These are phyloP conservation scores for Apiotrichum sp. DNA, from an alignment of 1,284 basidiomycete genomes.

Conservation along the genomic window DNA sequence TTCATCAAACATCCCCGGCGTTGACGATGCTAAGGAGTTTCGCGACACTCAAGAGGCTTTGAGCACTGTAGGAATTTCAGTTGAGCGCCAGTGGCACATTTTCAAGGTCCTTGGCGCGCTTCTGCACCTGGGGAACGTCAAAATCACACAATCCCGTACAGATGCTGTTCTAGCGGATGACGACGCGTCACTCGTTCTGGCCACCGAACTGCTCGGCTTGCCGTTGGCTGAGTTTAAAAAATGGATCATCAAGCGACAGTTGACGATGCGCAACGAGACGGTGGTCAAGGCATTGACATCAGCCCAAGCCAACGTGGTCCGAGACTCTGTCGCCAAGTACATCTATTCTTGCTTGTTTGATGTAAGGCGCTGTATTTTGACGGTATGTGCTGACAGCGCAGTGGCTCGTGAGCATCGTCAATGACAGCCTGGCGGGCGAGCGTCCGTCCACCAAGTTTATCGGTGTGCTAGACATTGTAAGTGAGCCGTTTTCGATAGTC, in stretches of 20 bases:
- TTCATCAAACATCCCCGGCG: conserved; percentile 78
- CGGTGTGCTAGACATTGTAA: conserved; percentile 79
- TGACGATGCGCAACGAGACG: conserved; percentile 89
- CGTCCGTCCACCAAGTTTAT: conserved; percentile 96
- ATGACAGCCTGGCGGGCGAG: conserved; percentile 89
- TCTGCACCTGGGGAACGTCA: conserved; percentile 93
- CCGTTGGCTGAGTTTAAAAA: conserved; percentile 93
- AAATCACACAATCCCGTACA: conserved; percentile 71
- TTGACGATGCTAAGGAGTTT: conserved; percentile 96
- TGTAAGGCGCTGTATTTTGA: conserved; percentile 22
- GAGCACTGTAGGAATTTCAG: conserved; percentile 91
- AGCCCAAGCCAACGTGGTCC: conserved; percentile 87
- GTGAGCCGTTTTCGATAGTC: not conserved
- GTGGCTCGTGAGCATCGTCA: conserved; percentile 96
- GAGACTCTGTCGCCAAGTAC: conserved; percentile 96
- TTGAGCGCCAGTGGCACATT: conserved; percentile 97
- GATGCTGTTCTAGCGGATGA: conserved; percentile 81
- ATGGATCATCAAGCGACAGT: conserved; percentile 98
- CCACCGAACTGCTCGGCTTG: conserved; percentile 85
- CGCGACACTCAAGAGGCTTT: conserved; percentile 86
- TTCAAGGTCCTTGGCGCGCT: conserved; percentile 90
- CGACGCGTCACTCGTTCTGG: conserved; percentile 71
- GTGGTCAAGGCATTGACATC: conserved; percentile 82
- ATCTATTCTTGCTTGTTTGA: conserved; percentile 96
- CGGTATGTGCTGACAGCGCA: conserved; percentile 40